phyloP scores from a whole-genome alignment of 2,329 filamentous ascomycete genomes.

The Clonostachys sp. region DNA sequence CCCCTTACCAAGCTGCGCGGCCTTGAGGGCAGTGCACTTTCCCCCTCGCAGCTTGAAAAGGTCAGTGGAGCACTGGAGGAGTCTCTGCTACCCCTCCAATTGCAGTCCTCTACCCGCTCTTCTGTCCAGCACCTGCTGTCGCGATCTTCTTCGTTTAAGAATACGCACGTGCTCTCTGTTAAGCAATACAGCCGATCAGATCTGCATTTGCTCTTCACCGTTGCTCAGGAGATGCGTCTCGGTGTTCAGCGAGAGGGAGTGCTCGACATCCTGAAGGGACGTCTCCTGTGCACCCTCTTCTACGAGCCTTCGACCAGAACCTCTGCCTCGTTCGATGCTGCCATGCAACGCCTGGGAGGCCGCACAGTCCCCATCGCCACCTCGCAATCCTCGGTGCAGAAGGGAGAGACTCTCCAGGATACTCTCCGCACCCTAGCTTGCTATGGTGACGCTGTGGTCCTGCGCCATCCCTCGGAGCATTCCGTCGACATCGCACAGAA shows the following conservation, averaged over 20 bases:
- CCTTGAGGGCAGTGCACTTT: constrained; percentile 12
- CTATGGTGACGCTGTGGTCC: constrained; percentile 93
- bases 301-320: constrained; percentile 97
- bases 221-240: constrained; percentile 95
- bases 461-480: constrained; percentile 82
- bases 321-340: constrained; percentile 91
- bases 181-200: constrained; percentile 85
- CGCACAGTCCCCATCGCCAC: constrained; percentile 79
- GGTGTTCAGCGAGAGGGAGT: constrained; percentile 91
- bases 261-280: constrained; percentile 79
- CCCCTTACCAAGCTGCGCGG: constrained; percentile 19
- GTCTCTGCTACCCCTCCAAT: constrained; percentile 37
- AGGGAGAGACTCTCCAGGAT: constrained; percentile 91
- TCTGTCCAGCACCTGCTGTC: constrained; percentile 70
- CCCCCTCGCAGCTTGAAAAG: constrained; percentile 4
- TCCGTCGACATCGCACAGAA: constrained; percentile 80
- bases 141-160: constrained; percentile 77
- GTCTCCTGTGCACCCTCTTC: constrained; percentile 88
- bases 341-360: constrained; percentile 96
- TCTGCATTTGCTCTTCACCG: constrained; percentile 89
- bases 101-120: constrained; percentile 48
- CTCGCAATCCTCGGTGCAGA: constrained; percentile 81
- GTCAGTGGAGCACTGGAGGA: constrained; percentile 31
- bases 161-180: constrained; percentile 86
- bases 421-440: constrained; percentile 90